Percentiles rank a stretch among this genome's conserved stretches.
phyloP scores from a whole-genome alignment of 1,139 yeast species.

The Blastobotrys buckinghamii region DNA sequence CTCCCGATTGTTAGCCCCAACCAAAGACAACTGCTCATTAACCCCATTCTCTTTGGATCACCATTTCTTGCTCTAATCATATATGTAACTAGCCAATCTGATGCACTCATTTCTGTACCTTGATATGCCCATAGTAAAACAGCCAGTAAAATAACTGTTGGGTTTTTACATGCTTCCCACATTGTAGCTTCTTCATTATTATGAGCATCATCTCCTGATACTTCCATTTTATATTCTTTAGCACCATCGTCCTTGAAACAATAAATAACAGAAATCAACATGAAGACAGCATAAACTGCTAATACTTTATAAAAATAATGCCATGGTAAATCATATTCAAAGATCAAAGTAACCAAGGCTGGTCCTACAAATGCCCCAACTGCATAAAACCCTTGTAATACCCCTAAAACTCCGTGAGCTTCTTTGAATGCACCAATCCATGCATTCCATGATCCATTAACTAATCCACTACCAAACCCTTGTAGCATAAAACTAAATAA shows the following conservation, averaged over 20 bases:
- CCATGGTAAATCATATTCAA: slow-evolving; percentile 45
- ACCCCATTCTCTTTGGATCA: slow-evolving; percentile 43
- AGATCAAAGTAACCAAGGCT: slow-evolving; percentile 46
- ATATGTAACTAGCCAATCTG: slow-evolving; percentile 66
- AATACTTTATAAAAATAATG: slow-evolving; percentile 45
- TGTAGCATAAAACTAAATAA: slow-evolving; percentile 50
- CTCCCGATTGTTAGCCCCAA: slow-evolving; percentile 63
- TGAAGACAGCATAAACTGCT: slow-evolving; percentile 22
- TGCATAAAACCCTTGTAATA: slow-evolving; percentile 55
- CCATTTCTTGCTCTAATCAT: slow-evolving; percentile 52
- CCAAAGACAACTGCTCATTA: slow-evolving; percentile 66
- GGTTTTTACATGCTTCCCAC: slow-evolving; percentile 13
- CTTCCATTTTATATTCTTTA: slow-evolving; percentile 12
- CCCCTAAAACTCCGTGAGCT: slow-evolving; percentile 45
- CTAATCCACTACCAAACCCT: slow-evolving; percentile 52
- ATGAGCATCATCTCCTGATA: not conserved
- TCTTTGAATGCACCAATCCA: slow-evolving; percentile 47
- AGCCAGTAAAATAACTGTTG: slow-evolving; percentile 46
- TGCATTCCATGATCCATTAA: slow-evolving; percentile 50
- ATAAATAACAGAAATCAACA: not conserved
- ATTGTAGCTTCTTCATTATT: slow-evolving; percentile 6
- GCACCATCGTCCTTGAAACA: slow-evolving; percentile 18
- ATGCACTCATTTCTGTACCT: slow-evolving; percentile 63
- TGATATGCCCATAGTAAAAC: slow-evolving; percentile 54
- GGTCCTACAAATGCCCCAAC: slow-evolving; percentile 58